Conservation (phyloP, 805 yeast genomes). For the Suhomyces tanzawaensis region DNA sequence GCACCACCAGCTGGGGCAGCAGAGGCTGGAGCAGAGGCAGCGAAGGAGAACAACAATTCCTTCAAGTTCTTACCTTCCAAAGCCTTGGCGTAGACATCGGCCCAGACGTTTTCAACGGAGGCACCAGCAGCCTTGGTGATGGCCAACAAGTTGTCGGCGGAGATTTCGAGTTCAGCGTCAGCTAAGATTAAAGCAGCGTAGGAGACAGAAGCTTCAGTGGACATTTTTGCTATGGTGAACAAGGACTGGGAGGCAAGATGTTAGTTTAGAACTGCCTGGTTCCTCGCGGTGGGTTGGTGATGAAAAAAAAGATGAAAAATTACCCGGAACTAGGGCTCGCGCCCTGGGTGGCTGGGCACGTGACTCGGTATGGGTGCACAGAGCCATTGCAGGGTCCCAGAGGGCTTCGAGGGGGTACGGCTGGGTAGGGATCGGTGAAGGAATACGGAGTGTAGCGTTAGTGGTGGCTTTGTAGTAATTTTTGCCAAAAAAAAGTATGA, state of each 20-base stretch:
- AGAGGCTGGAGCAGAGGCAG: slow-evolving; percentile 47
- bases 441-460: too few relatives aligned
- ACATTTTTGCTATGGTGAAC: slow-evolving; percentile 48
- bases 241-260: too few relatives aligned
- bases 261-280: neutral
- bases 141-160: slow-evolving; percentile 78
- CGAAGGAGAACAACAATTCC: slow-evolving; percentile 61
- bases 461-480: too few relatives aligned
- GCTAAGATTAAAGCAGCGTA: slow-evolving; percentile 99
- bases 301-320: neutral
- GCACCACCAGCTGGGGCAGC: slow-evolving; percentile 34
- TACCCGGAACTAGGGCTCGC: slow-evolving; percentile 4
- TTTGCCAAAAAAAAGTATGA: too few relatives aligned
- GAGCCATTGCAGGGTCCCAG: too few relatives aligned
- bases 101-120: slow-evolving; percentile 77
- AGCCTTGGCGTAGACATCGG: slow-evolving; percentile 86
- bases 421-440: too few relatives aligned
- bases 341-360: slow-evolving; percentile 6
- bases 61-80: slow-evolving; percentile 79
- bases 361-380: neutral
- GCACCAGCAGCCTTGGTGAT: slow-evolving; percentile 82
- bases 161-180: slow-evolving; percentile 93
- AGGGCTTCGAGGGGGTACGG: too few relatives aligned
- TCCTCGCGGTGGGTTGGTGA: neutral
- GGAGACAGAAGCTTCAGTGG: slow-evolving; percentile 88